Base-by-base conservation (phyloP, 306 rosid genomes). In the Parietaria judaica region DNA sequence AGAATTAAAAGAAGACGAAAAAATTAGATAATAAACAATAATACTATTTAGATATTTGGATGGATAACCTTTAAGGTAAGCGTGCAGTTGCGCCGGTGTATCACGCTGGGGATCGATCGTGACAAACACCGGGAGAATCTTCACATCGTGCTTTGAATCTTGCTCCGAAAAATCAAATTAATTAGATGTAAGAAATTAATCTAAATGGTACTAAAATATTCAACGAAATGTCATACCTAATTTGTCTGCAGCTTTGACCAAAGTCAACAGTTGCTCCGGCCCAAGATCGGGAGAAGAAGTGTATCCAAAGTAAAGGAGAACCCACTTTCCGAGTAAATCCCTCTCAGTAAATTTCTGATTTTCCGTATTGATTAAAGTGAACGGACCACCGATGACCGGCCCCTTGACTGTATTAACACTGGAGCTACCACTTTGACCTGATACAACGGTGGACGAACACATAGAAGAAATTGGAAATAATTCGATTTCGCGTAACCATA, bases 251-350 rank as follows among this genome's bases (percentile, higher is more conserved):
- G 96, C 76, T 79, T 80, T 74, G 63, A 91, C 85, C 73, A 91
- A 72, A 56, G 80, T 45, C 43, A 76, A 81, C 48, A 87, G 74
- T 75, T 85, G 96, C 66, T 91, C 91, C 0, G 97, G 97, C 58
- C 95, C 97, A 60, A 85, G 65, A 72, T 91, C 97, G 57, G 97
- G 97, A 52, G 97, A 91, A 51, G 89, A 91, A 54, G 97, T 85
- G 75, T 85, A 85, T 47, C 97, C 97, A 48, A 87, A 87, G 78
- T 91, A 85, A 38, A 91, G 84, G 56, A 91, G 96, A 66, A 82
- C 69, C 97, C 97, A 87, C 51, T 87, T 87, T 56, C 95, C 95
- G 38, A 50, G 77, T 67, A 91, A 76, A 78, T 67, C 71, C 12
- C 36, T 73, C 56, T 85, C 96, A 3, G 91, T 87, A 66, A 85